phyloP scores from a whole-genome alignment of 805 yeast species.

The Yamadazyma paraphyllophila region DNA sequence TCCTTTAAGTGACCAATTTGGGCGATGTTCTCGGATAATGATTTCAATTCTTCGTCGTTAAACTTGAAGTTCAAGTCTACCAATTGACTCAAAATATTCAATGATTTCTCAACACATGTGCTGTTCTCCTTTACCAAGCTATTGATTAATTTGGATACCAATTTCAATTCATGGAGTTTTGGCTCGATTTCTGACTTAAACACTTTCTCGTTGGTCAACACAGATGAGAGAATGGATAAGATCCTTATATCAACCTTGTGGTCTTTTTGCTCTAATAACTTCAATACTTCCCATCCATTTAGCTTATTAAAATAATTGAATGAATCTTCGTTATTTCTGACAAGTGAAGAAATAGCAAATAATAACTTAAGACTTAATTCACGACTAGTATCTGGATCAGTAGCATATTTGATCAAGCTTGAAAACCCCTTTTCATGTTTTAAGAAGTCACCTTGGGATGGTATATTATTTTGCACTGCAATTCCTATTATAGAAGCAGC shows the following conservation, averaged over 20 bases:
- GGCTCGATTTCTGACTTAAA: slow-evolving; percentile 37
- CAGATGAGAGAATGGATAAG: slow-evolving; percentile 57
- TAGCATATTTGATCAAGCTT: slow-evolving; percentile 44
- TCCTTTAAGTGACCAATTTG: slow-evolving; percentile 44
- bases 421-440: slow-evolving; percentile 48
- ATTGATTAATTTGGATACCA: slow-evolving; percentile 32
- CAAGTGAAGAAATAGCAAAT: slow-evolving; percentile 71
- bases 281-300: slow-evolving; percentile 59
- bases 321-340: slow-evolving; percentile 65
- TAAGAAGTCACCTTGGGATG: slow-evolving; percentile 65
- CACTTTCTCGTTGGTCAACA: slow-evolving; percentile 48
- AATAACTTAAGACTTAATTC: slow-evolving; percentile 59
- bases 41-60: slow-evolving; percentile 38
- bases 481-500: slow-evolving; percentile 81
- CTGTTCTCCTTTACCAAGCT: slow-evolving; percentile 38
- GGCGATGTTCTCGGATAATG: slow-evolving; percentile 34
- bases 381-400: slow-evolving; percentile 18
- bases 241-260: slow-evolving; percentile 51
- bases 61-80: slow-evolving; percentile 44
- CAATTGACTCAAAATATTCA: slow-evolving; percentile 50
- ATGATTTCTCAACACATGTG: slow-evolving; percentile 55
- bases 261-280: slow-evolving; percentile 17
- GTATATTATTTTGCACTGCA: slow-evolving; percentile 88
- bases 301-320: slow-evolving; percentile 52
- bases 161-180: slow-evolving; percentile 35